Evolutionary conservation across 2,329 filamentous ascomycete genomes (phyloP).

Genomic region (Hypomyces perniciosus): DNA sequence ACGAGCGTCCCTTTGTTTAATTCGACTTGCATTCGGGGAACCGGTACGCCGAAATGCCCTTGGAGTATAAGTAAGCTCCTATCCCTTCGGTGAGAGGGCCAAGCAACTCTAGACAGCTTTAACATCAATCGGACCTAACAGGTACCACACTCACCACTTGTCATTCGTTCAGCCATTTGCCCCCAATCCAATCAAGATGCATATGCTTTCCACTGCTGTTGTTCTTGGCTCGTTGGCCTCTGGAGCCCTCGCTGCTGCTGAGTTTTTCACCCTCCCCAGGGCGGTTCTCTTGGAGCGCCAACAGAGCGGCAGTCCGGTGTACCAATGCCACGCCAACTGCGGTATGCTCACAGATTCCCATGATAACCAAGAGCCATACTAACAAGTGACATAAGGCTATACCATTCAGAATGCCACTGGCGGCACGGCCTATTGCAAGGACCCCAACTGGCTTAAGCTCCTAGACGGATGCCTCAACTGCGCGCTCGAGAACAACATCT

Average conservation of each 20-base stretch:
- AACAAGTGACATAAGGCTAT: constrained; percentile 20
- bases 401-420: constrained; percentile 21
- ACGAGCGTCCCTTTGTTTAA: background rate
- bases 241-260: constrained; percentile 19
- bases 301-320: constrained; percentile 34
- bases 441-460: constrained; percentile 33
- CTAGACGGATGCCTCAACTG: constrained; percentile 41
- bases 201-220: constrained; percentile 20
- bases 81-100: background rate
- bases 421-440: constrained; percentile 26
- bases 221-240: constrained; percentile 25
- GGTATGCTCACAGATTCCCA: constrained; percentile 30
- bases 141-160: background rate
- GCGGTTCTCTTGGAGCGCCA: constrained; percentile 18
- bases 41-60: background rate
- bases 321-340: constrained; percentile 46
- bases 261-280: constrained; percentile 28
- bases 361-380: background rate
- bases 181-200: constrained; percentile 19
- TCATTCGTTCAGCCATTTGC: constrained; percentile 11
- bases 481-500: constrained; percentile 37
- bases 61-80: background rate
- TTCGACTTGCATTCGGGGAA: too few relatives aligned
- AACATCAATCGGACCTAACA: background rate
- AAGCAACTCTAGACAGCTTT: background rate